Base-by-base conservation (phyloP, 2,329 filamentous ascomycete genomes). In the Aspergillus sp. region DNA sequence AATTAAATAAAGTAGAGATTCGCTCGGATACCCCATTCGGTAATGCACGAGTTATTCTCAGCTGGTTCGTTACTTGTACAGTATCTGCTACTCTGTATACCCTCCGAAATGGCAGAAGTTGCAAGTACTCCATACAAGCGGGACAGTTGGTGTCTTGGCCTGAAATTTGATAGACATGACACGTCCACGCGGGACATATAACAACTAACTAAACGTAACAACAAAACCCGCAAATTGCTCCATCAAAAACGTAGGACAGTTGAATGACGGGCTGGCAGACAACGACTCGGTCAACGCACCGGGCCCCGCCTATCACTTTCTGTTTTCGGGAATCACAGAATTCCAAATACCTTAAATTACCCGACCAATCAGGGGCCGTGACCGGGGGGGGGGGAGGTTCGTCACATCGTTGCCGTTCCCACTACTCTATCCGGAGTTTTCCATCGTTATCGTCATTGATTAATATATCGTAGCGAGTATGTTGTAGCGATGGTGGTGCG, bases 311-410 rank as follows among this genome's bases (percentile, higher is more conserved):
- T 39, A 19, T 39, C 37, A 19, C 15, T 19, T 39, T 39, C 37
- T 19, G 17, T 12, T 20, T 19, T 22, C 4, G 37, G 37, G 9
- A 22, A 22, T 12, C 17, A 17, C 43, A 52, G 35, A 55, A 58
- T 59, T 54, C 58, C 57, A 59, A 59, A 59, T 59, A 58, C 51
- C 54, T 58, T 58, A 57, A 57, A 48, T 47, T 51, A 49, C 41
- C 22, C 49, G 22, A 39, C 57, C 53, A 59, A 58, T 54, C 45
- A 53, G 20, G 35, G 1, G 13, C 13, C 3, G 7, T 25, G 44
- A 43, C 35, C 37, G 13, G 13, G 35, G 39, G 13, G 13, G 35
- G 39, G 43, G 33, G 43, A 45, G 47, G 49, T 55, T 55, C 48
- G 49, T 56, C 51, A 56, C 49, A 49, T 55, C 52, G 53, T 12